Base-by-base conservation (phyloP, 495 filamentous ascomycete species). In the Daldinia caldariorum region DNA sequence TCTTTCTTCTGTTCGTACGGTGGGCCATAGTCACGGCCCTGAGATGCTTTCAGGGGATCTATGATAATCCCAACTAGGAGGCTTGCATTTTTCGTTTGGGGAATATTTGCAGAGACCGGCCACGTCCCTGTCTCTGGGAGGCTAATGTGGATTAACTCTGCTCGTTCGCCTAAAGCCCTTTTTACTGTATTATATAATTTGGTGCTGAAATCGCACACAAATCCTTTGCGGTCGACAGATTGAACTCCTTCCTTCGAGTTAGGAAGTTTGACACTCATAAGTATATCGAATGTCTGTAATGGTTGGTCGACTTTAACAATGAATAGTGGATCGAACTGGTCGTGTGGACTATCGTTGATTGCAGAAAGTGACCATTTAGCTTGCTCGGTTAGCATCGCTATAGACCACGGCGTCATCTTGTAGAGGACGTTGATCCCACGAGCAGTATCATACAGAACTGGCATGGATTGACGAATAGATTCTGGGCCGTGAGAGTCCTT, bases 321-420 rank as follows among this genome's bases (percentile, higher is more conserved):
- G 76, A 99, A 97, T 6, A 90, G 87, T 3, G 89, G 82, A 38
- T 91, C 90, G 70, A 97, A 97, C 63, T 92, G 90, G 73, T 97
- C 92, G 57, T 88, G 86, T 18, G 86, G 77, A n/a, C 83, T 84
- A 69, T 95, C 87, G 63, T 89, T 89, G 14, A 97, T 84, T 74
- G 91, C 88, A n/a, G 82, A 84, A 22, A 95, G 72, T 0, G 93
- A 91, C 59, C 83, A 81, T 49, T 75, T 83, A 13, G 93, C 92
- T 73, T 97, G 93, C 45, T 90, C 86, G 55, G 87, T 87, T 50
- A 90, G 79, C 69, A 88, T 71, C 6, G 80, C 75, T 73, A 97
- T 97, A 8, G 93, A 94, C 91, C 91, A 97, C 35, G 85, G 77
- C 0, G 89, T 90, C 92, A 97, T 97, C 74, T 97, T 97, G 81